Conservation (phyloP, 257 asterid genomes). For the Cynanchum wilfordii region DNA sequence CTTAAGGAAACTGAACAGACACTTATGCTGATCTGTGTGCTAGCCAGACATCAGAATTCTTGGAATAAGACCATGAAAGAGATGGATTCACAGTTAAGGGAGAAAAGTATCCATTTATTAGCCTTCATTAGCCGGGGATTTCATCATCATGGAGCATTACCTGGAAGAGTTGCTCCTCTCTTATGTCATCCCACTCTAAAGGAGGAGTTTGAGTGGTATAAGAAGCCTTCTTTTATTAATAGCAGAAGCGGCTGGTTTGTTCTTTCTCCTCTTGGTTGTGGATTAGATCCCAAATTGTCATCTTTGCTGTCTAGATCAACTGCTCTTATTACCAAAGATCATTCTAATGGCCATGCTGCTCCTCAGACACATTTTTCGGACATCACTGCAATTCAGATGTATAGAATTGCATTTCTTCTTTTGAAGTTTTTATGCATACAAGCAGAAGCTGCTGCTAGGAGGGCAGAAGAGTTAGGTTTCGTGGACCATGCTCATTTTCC, state of each 20-base stretch:
- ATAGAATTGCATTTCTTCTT: conserved; percentile 65
- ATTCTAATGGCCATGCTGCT: conserved; percentile 31
- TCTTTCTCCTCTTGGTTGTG: conserved; percentile 73
- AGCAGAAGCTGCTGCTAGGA: conserved; percentile 68
- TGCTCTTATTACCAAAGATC: conserved; percentile 51
- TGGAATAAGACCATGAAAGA: conserved; percentile 72
- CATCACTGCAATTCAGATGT: conserved; percentile 60
- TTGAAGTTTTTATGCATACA: conserved; percentile 76
- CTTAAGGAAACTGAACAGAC: conserved; percentile 78
- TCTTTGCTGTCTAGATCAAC: conserved; percentile 38
- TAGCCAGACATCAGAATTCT: conserved; percentile 60
- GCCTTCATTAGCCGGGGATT: conserved; percentile 83
- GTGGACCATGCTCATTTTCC: conserved; percentile 85
- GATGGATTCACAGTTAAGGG: conserved; percentile 75
- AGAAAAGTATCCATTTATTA: conserved; percentile 73
- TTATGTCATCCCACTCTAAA: conserved; percentile 55
- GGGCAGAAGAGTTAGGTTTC: conserved; percentile 88
- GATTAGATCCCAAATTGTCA: conserved; percentile 41
- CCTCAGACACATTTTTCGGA: conserved; percentile 65
- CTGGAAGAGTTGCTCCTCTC: conserved; percentile 47
- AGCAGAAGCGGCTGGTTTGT: conserved; percentile 91
- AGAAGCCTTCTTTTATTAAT: conserved; percentile 60
- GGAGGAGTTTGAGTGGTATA: conserved; percentile 79
- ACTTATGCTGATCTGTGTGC: conserved; percentile 60
- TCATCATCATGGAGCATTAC: conserved; percentile 66